A percentile compares a stretch with the other conserved stretches of the same genome.
Evolutionary conservation across 2,329 filamentous ascomycete species (phyloP).

Genomic region (Aquanectria penicillioides): DNA sequence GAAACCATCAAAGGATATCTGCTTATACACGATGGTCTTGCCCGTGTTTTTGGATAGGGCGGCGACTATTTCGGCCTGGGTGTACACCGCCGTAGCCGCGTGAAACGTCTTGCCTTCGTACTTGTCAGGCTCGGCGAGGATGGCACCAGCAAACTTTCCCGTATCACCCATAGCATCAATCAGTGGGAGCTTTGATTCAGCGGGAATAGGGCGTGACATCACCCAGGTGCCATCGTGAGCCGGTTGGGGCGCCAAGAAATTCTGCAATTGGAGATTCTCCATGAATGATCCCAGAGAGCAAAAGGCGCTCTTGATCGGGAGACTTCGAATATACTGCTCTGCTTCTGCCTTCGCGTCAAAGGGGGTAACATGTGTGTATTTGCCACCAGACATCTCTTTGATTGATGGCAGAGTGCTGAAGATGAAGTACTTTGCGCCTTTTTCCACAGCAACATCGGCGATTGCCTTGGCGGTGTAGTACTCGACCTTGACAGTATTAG

Average conservation of each 20-base stretch:
- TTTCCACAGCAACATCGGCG: slow-evolving; percentile 51
- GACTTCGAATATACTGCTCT: slow-evolving; percentile 60
- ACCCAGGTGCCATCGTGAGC: slow-evolving; percentile 44
- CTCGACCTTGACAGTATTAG: slow-evolving; percentile 45
- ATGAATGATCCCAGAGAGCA: slow-evolving; percentile 55
- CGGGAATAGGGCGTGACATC: slow-evolving; percentile 29
- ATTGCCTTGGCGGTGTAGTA: slow-evolving; percentile 51
- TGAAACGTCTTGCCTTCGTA: slow-evolving; percentile 55
- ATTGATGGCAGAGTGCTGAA: slow-evolving; percentile 52
- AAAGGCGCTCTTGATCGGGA: slow-evolving; percentile 56
- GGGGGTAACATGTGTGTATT: slow-evolving; percentile 46
- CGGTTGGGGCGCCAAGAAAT: slow-evolving; percentile 42
- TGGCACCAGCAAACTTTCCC: slow-evolving; percentile 54
- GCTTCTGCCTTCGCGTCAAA: slow-evolving; percentile 65
- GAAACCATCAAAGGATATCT: slow-evolving; percentile 34
- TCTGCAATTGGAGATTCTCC: slow-evolving; percentile 47
- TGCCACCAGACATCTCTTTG: slow-evolving; percentile 48
- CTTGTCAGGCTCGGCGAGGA: slow-evolving; percentile 54
- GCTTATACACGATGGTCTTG: slow-evolving; percentile 42
- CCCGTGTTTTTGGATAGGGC: slow-evolving; percentile 53
- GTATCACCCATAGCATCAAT: slow-evolving; percentile 56
- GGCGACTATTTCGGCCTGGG: slow-evolving; percentile 50
- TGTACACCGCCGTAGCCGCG: slow-evolving; percentile 52
- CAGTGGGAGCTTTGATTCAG: slow-evolving; percentile 50
- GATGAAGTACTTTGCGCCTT: slow-evolving; percentile 50